Evolutionary conservation across 768 basidiomycete genomes (phyloP).

Genomic region (Gelatoporia subvermispora): DNA sequence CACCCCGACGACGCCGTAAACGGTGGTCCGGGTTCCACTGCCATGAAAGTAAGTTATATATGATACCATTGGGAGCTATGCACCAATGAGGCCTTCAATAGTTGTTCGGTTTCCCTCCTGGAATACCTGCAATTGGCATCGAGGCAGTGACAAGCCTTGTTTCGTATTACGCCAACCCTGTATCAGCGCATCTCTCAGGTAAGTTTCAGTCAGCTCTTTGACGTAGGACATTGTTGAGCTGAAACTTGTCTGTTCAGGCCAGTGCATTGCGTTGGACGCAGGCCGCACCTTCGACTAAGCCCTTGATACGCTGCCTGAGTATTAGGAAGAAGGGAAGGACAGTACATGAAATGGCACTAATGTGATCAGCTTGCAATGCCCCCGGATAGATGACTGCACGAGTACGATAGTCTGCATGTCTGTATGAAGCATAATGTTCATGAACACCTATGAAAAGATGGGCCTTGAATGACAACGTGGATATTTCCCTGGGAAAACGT

Average conservation of each 20-base stretch:
- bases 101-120: conserved; percentile 5
- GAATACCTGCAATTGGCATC: conserved; percentile 1
- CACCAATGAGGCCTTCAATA: neutral
- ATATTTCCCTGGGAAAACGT: too few species aligned
- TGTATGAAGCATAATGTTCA: too few species aligned
- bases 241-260: neutral
- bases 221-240: neutral
- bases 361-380: too few species aligned
- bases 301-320: too few species aligned
- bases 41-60: conserved; percentile 1
- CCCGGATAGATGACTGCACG: too few species aligned
- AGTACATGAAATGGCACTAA: too few species aligned
- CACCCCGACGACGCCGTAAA: conserved; percentile 10
- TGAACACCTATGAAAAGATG: too few species aligned
- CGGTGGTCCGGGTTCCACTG: conserved; percentile 10
- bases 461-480: too few species aligned
- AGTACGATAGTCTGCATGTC: too few species aligned
- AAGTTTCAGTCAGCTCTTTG: neutral
- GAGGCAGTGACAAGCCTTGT: conserved; percentile 15
- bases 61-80: too few species aligned
- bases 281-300: conserved; percentile 1
- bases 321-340: too few species aligned
- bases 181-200: conserved; percentile 15
- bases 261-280: conserved; percentile 1
- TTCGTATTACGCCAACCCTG: conserved; percentile 16